Evolutionary conservation across 2,329 filamentous ascomycete genomes (phyloP), one percentile per base, ranked within the genome.

Genomic region (Trichoderma polysporum): DNA sequence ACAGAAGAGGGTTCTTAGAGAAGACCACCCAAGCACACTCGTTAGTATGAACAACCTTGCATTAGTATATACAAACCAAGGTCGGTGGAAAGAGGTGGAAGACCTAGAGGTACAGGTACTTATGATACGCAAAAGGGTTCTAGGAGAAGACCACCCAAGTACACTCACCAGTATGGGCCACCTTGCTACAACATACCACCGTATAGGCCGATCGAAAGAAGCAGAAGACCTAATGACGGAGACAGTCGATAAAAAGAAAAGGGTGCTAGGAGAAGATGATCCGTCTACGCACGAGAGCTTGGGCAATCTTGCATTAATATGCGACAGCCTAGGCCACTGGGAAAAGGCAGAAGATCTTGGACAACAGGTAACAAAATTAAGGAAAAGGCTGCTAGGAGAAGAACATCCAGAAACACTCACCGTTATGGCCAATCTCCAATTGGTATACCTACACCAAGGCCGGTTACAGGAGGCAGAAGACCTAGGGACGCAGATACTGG

Each of bases 401-500:
- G 37, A 33, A 10, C 56, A 60, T 25, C 13, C n/a, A 25, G 15
- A 41, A 25, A 47, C 37, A 15, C 56, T 62, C 3, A 1, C 1
- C 3, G 8, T 17, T 17, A 37, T 33, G 8, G 2, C 9, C 4
- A 25, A 29, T 2, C n/a, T 52, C 13, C 19, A 19, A n/a, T 3
- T 17, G 29, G 17, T 33, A 19, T 27, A 22, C 8, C 6, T 2
- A 8, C 2, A n/a, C 60, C 37, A 39, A 62, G 68, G 69, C 3
- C 66, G 66, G 27, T 68, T 70, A 22, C 2, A 68, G 27, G 69
- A 74, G 57, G 73, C 71, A 19, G 69, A 70, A 50, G 31, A 67
- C 37, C 58, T 71, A 39, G 37, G 4, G 4, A n/a, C n/a, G 9
- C 37, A 6, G 15, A 10, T 22, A 68, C 49, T 45, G 37, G 59